Base-by-base conservation (phyloP, 2,329 filamentous ascomycete genomes). In the Bertia moriformis region DNA sequence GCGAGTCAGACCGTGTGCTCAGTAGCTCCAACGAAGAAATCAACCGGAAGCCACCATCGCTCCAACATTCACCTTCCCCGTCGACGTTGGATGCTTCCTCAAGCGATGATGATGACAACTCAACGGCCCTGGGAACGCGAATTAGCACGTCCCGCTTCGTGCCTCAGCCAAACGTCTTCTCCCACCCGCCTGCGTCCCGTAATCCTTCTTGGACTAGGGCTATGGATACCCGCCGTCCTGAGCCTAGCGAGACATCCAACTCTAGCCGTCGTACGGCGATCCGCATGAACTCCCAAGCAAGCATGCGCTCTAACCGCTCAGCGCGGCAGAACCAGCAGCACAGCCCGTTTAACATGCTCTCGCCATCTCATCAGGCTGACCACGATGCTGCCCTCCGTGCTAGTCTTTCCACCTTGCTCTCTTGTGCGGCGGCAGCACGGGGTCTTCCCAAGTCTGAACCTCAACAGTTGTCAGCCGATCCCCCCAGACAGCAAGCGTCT, bases 381-480 rank as follows among this genome's bases (percentile, higher is more conserved):
- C 74, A 80, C 45, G 75, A 80, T 45, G 75, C 76, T 38, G 75
- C 74, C 3, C 61, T 80, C 2, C 67, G 74, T 19, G 73, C 75
- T 19, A 78, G 72, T 46, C 61, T 80, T 2, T 77, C 73, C 5
- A 78, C 75, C 2, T 61, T 80, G 13, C 62, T 79, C 13, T 78
- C 75, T 15, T 74, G 71, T 45, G 75, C 72, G 1, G 73, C 73
- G 14, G 74, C 74, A 4, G 75, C 75, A 3, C 66, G 75, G 27
- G 69, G 70, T 2, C 57, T 76, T 12, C 66, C 66, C 7, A 78
- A 78, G 44, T 43, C 39, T 39, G 50, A 50, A 42, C 38, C 37
- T 52, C 53, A 24, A 43, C 39, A 19, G 30, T 40, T 19, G 41
- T 40, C 14, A 38, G 39, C 48, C 12, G 46, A 48, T n/a, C 49